These are phyloP conservation scores for Elasticomyces elasticus DNA, from an alignment of 495 filamentous ascomycete genomes.

Conservation along the genomic window DNA sequence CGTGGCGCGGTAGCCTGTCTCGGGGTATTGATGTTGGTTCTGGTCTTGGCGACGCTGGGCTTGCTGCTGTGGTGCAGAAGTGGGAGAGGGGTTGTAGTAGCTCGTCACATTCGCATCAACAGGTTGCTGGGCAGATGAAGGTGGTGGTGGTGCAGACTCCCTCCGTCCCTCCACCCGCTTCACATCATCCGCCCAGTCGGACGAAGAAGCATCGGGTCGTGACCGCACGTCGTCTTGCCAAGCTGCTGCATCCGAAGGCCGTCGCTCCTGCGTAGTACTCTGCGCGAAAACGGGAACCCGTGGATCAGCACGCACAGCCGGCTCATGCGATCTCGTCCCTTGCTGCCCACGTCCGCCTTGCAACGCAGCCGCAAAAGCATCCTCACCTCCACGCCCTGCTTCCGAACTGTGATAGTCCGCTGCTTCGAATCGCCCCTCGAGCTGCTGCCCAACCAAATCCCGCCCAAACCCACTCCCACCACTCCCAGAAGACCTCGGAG, in stretches of 20 bases:
- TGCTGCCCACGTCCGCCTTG: too few relatives aligned
- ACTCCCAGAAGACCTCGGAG: too few relatives aligned
- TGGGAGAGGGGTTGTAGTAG: neutral
- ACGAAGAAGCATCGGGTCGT: neutral
- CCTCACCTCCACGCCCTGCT: neutral
- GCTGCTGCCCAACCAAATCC: too few relatives aligned
- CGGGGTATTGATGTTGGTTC: neutral
- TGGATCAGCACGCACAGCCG: too few relatives aligned
- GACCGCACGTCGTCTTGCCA: neutral
- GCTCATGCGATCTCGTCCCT: too few relatives aligned
- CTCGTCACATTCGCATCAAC: neutral
- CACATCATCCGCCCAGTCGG: neutral
- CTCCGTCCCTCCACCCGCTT: too few relatives aligned
- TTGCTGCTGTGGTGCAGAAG: neutral
- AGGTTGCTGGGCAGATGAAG: neutral
- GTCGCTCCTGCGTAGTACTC: neutral
- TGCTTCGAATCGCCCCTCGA: too few relatives aligned
- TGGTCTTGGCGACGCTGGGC: neutral
- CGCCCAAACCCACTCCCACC: too few relatives aligned
- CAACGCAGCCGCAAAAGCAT: neutral
- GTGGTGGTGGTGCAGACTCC: too few relatives aligned
- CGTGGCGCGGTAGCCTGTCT: slow-evolving; percentile 9
- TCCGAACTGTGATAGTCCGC: too few relatives aligned
- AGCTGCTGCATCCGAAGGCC: neutral
- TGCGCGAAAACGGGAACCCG: neutral